Evolutionary conservation across 1,139 yeast genomes (phyloP).

Genomic region (Yueomyces sp.): DNA sequence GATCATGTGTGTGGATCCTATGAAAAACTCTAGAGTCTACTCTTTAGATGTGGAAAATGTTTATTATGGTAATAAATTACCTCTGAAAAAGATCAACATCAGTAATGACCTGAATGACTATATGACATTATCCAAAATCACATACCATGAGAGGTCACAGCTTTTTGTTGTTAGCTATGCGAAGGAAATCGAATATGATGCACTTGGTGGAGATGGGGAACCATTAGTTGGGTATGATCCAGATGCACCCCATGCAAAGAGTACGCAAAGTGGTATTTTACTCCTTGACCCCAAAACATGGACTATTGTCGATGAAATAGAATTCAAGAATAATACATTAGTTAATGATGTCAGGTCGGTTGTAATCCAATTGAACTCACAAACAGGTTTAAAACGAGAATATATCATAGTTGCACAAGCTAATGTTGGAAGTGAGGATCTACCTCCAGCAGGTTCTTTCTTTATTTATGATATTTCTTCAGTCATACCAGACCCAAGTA

Average conservation of each 20-base stretch:
- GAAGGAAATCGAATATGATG: conserved; percentile 45
- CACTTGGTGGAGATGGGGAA: conserved; percentile 66
- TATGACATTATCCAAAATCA: conserved; percentile 53
- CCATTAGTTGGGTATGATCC: conserved; percentile 48
- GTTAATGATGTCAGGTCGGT: conserved; percentile 28
- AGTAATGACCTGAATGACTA: conserved; percentile 30
- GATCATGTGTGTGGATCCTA: conserved; percentile 59
- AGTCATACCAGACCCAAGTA: conserved; percentile 82
- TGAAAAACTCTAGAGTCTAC: conserved; percentile 60
- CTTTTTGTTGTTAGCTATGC: conserved; percentile 57
- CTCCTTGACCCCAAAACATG: conserved; percentile 66
- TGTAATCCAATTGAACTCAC: conserved; percentile 29
- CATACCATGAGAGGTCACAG: conserved; percentile 61
- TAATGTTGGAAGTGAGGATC: conserved; percentile 66
- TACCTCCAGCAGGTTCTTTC: conserved; percentile 70
- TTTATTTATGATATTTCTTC: conserved; percentile 65
- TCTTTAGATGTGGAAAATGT: conserved; percentile 27
- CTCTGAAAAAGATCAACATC: conserved; percentile 36
- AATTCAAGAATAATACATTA: conserved; percentile 55
- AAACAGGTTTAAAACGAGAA: conserved; percentile 50
- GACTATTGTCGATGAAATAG: conserved; percentile 62
- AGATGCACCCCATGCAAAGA: conserved; percentile 36
- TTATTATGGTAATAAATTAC: conserved; percentile 53
- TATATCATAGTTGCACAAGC: conserved; percentile 73
- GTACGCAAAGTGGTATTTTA: conserved; percentile 49